Evolutionary conservation across 768 basidiomycete genomes (phyloP), one percentile per base, ranked within the genome.

Genomic region (Leccinum uliginosum): DNA sequence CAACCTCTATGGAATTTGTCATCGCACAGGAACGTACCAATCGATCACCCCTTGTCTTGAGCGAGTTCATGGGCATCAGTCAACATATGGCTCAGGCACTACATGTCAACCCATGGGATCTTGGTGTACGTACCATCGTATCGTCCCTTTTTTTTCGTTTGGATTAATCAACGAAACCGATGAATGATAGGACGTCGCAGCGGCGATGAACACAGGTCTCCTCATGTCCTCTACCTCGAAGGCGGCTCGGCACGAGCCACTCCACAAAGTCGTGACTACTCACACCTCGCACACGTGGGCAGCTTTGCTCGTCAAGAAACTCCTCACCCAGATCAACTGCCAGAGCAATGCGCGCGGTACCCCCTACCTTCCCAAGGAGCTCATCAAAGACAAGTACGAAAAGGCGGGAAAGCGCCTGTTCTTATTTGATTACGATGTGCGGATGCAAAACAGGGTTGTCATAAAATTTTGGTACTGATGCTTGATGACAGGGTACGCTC

Each of bases 201-300:
- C 89, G 11, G 92, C 93, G 6, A 97, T 99, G 75, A 84, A 99
- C 74, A 75, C 83, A 47, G 95, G 93, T 40, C 81, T 98, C 11
- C 71, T 81, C 15, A 98, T 98, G 95, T 77, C 83, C 10, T 74
- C 83, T 3, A 72, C 74, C 23, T 94, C 97, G 68, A 95, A 93
- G 72, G 76, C 76, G 3, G 68, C 73, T 17, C 79, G 96, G 15
- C 96, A 99, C 61, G 80, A 71, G 17, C 82, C 80, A 57, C 78
- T 98, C 47, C 83, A 93, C 77, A 84, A 87, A 60, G 83, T 88
- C 54, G 93, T 97, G 55, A 88, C 88, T 15, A 93, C 90, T 32
- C 94, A 98, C 68, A 98, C 96, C 0, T 88, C 87, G n/a, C 90
- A 93, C 60, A 89, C 89, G 26, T 98, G 96, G 96, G 94, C 93